Base-by-base conservation (phyloP, 208 protist species). In the Balamuthia mandrillaris region DNA sequence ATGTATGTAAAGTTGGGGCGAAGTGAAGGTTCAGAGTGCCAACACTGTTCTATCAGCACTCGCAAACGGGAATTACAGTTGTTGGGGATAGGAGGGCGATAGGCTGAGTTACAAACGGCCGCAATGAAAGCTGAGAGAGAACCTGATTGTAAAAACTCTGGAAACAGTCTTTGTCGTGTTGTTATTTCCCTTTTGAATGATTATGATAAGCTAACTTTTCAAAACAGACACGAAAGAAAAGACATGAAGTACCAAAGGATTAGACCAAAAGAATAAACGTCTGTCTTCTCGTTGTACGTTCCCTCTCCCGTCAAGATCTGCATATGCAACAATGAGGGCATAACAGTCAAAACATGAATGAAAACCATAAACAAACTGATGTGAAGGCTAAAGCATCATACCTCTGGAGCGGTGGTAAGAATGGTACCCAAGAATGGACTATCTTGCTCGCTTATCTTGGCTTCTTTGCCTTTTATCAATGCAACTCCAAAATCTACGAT, bases 1-100 rank as follows among this genome's bases (percentile, higher is more conserved):
- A 81, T 81, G 51, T 81, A 41, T 10, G 39, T 31, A 81, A 81
- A 81, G 29, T 81, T n/a, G 18, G 74, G 74, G 29, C 74, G 47
- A n/a, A 56, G 18, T n/a, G 49, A 56, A 0, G 74, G 49, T 10
- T 81, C 47, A 21, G 74, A 63, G 18, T 81, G 74, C 74, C 74
- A 81, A 52, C 74, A 81, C 21, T 81, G 35, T 39, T 56, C 74
- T 21, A 81, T 81, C 27, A 81, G 74, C 33, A 56, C 74, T 29
- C 74, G 35, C 42, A 81, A n/a, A 29, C 41, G 27, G 10, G 35
- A 27, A 45, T 65, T 16, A 45, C 39, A 52, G 45, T 81, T 52
- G 29, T 56, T 31, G 35, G 74, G 74, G 63, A 81, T 81, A 21
- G 24, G 45, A 42, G 74, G 74, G 54, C 72, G 72, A 18, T 81